These are phyloP conservation scores for Abelmoschus esculentus DNA, from an alignment of 345 rosid genomes.

Conservation along the genomic window DNA sequence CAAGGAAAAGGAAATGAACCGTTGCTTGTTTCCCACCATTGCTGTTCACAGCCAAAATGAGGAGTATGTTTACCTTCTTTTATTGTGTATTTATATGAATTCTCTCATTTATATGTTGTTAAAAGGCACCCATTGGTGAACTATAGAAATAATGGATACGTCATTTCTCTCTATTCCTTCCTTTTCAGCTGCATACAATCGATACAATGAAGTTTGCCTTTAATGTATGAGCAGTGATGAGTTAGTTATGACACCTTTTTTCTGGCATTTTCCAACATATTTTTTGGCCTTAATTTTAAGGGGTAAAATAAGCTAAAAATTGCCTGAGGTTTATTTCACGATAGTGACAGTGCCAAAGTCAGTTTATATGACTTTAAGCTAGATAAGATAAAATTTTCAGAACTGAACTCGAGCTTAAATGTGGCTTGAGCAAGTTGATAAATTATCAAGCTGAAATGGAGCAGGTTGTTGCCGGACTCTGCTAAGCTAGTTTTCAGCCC, in stretches of 20 bases:
- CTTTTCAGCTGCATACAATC: background rate
- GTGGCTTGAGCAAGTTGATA: background rate
- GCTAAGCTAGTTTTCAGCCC: background rate
- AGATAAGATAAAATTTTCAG: background rate
- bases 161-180: background rate
- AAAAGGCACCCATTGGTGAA: background rate
- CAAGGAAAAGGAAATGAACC: constrained; percentile 68
- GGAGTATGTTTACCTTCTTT: constrained; percentile 55
- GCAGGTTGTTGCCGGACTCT: background rate
- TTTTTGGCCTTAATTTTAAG: constrained; percentile 1
- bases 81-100: background rate
- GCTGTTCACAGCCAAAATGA: constrained; percentile 94
- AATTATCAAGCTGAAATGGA: background rate
- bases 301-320: background rate
- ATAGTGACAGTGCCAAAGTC: background rate
- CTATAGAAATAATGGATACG: background rate
- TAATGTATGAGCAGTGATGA: background rate
- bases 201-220: background rate
- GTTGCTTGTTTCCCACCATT: constrained; percentile 66
- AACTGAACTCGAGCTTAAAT: background rate
- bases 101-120: background rate
- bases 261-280: background rate
- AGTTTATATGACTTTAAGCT: background rate
- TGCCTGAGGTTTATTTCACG: background rate
- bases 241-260: background rate